phyloP scores from a whole-genome alignment of 2,329 filamentous ascomycete species.

The Trichophyton simii region DNA sequence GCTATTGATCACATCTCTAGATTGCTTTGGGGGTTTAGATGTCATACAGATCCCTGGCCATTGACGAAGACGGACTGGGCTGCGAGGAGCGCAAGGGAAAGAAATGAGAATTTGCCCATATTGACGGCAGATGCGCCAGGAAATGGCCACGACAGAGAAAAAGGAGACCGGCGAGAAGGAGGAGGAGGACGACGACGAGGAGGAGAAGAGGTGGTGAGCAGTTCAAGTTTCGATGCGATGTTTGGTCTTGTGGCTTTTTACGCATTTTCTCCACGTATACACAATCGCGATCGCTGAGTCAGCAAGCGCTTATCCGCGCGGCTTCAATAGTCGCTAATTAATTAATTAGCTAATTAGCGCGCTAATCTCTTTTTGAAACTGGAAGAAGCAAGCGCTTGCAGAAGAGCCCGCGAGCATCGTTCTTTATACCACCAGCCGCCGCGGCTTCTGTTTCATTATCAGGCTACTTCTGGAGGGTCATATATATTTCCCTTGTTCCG shows the following conservation, averaged over 20 bases:
- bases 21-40: conserved; percentile 8
- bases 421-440: conserved; percentile 5
- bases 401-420: neutral
- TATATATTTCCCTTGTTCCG: neutral
- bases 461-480: neutral
- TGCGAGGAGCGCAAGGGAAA: conserved; percentile 59
- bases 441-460: neutral
- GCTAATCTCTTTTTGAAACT: neutral
- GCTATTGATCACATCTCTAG: conserved; percentile 12
- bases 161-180: neutral
- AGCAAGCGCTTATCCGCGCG: neutral
- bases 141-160: conserved; percentile 4
- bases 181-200: neutral
- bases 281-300: conserved; percentile 8
- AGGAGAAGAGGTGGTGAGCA: neutral
- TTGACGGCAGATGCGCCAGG: conserved; percentile 18
- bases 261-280: conserved; percentile 8
- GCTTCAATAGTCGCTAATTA: neutral
- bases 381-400: neutral
- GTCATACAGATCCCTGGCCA: conserved; percentile 48
- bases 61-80: conserved; percentile 54
- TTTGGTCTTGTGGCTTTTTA: neutral
- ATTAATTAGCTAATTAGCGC: neutral
- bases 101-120: conserved; percentile 65
- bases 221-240: neutral